Conservation (phyloP, 164 flowering plant species). For the Chimonanthus praecox region DNA sequence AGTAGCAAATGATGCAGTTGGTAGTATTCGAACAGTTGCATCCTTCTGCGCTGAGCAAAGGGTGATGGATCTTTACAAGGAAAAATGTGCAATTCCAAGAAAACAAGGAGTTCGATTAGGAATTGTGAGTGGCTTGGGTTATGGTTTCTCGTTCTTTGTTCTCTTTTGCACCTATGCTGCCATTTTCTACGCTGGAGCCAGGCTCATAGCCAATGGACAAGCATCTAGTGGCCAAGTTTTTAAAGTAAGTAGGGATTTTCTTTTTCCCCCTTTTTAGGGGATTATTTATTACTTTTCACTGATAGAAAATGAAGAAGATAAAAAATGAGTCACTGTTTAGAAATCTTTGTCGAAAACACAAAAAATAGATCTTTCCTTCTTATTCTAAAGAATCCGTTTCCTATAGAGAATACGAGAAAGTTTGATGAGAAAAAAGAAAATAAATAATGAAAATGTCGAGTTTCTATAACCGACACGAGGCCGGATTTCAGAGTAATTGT, state of each 20-base stretch:
- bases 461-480: too few species aligned
- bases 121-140: constrained; percentile 39
- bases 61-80: constrained; percentile 20
- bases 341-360: too few species aligned
- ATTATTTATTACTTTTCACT: too few species aligned
- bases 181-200: constrained; percentile 17
- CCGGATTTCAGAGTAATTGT: too few species aligned
- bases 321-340: too few species aligned
- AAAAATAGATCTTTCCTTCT: too few species aligned
- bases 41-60: constrained; percentile 20
- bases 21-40: constrained; percentile 22
- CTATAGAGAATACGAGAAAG: too few species aligned
- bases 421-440: too few species aligned
- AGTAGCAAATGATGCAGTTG: constrained; percentile 19
- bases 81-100: constrained; percentile 18
- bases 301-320: too few species aligned
- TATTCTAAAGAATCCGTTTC: too few species aligned
- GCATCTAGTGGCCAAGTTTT: constrained; percentile 13
- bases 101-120: constrained; percentile 24
- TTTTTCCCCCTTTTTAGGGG: background rate
- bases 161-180: constrained; percentile 14
- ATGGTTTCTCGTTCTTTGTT: constrained; percentile 29
- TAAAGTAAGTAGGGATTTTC: background rate
- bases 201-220: constrained; percentile 9
- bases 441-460: too few species aligned